Percentiles rank a stretch among this genome's conserved stretches.
Evolutionary conservation across 2,329 filamentous ascomycete genomes (phyloP).

Genomic region (Fusarium sp.): DNA sequence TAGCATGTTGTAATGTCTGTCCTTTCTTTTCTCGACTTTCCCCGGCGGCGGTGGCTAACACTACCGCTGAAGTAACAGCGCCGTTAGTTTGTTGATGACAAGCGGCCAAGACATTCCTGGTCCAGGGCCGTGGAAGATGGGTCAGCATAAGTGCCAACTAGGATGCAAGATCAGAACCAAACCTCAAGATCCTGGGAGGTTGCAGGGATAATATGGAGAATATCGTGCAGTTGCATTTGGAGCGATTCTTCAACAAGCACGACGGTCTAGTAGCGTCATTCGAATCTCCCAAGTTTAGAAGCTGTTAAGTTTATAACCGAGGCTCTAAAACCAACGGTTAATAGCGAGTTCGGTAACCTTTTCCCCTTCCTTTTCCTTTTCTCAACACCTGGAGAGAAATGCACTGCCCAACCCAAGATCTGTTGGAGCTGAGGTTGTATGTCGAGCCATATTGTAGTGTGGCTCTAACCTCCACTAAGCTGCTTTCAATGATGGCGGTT

Average conservation of each 20-base stretch:
- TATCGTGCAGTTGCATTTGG: constrained; percentile 6
- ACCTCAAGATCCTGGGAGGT: constrained; percentile 10
- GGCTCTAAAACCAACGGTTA: neutral
- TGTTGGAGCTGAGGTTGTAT: constrained; percentile 16
- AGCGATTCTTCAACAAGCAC: constrained; percentile 14
- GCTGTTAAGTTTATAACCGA: neutral
- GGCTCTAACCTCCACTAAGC: constrained; percentile 25
- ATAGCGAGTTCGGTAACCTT: neutral
- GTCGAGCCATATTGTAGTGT: constrained; percentile 17
- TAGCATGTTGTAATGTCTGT: constrained; percentile 9
- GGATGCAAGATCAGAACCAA: constrained; percentile 32
- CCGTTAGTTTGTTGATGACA: constrained; percentile 23
- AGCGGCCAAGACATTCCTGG: constrained; percentile 37
- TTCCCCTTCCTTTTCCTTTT: too few species aligned
- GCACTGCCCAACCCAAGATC: neutral
- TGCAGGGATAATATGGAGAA: constrained; percentile 9
- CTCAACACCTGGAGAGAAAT: neutral
- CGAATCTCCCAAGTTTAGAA: constrained; percentile 9
- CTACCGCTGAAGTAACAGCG: constrained; percentile 22
- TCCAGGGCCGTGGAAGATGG: constrained; percentile 21
- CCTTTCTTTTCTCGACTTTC: constrained; percentile 22
- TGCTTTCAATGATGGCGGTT: constrained; percentile 30
- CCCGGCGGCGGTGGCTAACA: constrained; percentile 18
- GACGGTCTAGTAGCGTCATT: constrained; percentile 8
- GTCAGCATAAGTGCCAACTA: constrained; percentile 14